Evolutionary conservation across 345 rosid genomes (phyloP), one percentile per base, ranked within the genome.

Genomic region (Salix koriyanagi): DNA sequence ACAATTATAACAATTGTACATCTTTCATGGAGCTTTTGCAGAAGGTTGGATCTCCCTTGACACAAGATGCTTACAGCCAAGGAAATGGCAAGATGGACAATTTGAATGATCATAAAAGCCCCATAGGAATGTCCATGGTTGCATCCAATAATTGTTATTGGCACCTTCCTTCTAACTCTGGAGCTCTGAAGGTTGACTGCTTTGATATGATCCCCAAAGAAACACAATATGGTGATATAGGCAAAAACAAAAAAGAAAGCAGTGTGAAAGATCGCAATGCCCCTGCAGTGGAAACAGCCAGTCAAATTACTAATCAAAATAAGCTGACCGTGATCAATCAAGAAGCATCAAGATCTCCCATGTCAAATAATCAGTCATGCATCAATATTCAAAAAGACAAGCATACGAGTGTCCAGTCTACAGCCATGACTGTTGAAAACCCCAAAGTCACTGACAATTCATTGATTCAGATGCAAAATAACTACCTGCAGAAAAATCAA

Each of bases 21-120:
- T 85, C 94, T 30, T 91, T 80, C 65, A 15, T 85, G 86, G 88
- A 89, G 89, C 96, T 93, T 68, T 58, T 88, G 58, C 79, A 81
- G n/a, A 82, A 78, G 80, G 86, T 82, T 68, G 91, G 84, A 72
- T 83, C 87, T 44, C 67, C 79, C 73, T 75, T 56, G 72, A 76
- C 54, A 39, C 82, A 78, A 64, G 85, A 79, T 70, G 81, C 75
- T 70, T 68, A 65, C 46, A 69, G 64, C 75, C 83, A 68, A 46
- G 86, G 67, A 77, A 72, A 48, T 39, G 83, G 70, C 48, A 78
- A 68, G 64, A 25, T 65, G 65, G 75, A 80, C 32, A 75, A 66
- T 81, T 76, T 80, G n/a, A 79, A 70, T 69, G 75, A 73, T 71
- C 77, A 74, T 66, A 82, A 81, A 81, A 82, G 81, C 81, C 75